Evolutionary conservation across 2,329 filamentous ascomycete genomes (phyloP), one percentile per base, ranked within the genome.

Genomic region (Calonectria multiphialidica): DNA sequence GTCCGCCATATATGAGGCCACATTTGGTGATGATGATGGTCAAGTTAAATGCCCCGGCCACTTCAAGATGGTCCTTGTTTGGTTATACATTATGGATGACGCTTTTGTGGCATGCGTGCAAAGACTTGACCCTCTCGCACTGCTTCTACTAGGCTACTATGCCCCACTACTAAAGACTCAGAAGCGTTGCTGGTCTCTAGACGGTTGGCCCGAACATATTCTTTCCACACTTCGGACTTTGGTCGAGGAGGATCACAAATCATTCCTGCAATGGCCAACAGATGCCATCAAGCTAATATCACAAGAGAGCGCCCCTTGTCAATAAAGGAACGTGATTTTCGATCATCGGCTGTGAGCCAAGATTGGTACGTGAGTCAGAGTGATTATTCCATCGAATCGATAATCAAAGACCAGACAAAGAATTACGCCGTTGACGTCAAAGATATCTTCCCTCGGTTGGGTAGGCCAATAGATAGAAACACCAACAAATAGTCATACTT

Each of bases 111-210:
- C 55, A 10, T 35, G 55, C 5, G 18, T 68, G 15, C 53, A 62
- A 42, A 28, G 21, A 28, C 15, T 30, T 2, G 66, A 61, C 21
- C 18, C 66, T 0, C 23, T 53, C 1, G 33, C 42, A 5, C 25
- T 68, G 15, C 30, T 68, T 44, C 35, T 68, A 3, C 42, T 68
- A 1, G 66, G 53, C 21, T 68, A 50, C 21, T 68, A 77, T 25
- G 73, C 75, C 12, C 76, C 77, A 13, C 59, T 80, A 9, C 73
- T 80, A 15, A 72, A 68, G 15, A 77, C 78, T 7, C 65, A 78
- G 63, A 75, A 55, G 55, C 61, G 65, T 25, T 69, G 49, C 3
- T 80, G 78, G 78, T 80, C 68, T 57, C 47, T 80, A 66, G 70
- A 80, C 23, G 75, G 75, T 8, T 79, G 77, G 77, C 68, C 77